These are phyloP conservation scores for Collybiopsis confluens DNA, from an alignment of 768 basidiomycete species.

Conservation along the genomic window DNA sequence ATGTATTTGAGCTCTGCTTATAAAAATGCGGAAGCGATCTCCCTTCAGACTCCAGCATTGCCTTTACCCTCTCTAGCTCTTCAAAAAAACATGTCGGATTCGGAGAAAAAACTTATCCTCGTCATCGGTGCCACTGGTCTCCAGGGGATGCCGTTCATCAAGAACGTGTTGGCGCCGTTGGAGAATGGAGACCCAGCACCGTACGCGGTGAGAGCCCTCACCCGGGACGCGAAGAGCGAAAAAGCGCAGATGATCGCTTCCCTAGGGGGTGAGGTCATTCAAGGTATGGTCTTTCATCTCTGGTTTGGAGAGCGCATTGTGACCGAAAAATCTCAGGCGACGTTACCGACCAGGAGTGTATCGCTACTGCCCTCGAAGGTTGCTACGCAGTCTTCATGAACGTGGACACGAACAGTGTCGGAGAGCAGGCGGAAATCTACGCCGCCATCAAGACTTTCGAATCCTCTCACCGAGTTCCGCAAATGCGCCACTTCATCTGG, in stretches of 20 bases:
- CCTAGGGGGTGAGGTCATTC: slow-evolving; percentile 31
- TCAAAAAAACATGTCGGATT: too few species aligned
- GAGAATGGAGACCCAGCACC: slow-evolving; percentile 38
- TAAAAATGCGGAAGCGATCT: too few species aligned
- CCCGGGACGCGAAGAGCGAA: slow-evolving; percentile 27
- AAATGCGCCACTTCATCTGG: slow-evolving; percentile 9
- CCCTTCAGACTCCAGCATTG: too few species aligned
- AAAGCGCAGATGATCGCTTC: slow-evolving; percentile 30
- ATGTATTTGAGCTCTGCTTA: too few species aligned
- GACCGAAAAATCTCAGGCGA: slow-evolving; percentile 19
- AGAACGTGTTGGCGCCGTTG: slow-evolving; percentile 29
- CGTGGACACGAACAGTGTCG: slow-evolving; percentile 10
- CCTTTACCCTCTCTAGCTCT: too few species aligned
- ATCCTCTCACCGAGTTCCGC: slow-evolving; percentile 4
- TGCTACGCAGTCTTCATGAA: slow-evolving; percentile 21
- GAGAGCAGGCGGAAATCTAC: slow-evolving; percentile 7
- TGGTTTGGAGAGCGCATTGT: not conserved
- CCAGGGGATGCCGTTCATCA: slow-evolving; percentile 36
- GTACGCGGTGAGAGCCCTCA: slow-evolving; percentile 38
- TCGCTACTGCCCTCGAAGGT: slow-evolving; percentile 28
- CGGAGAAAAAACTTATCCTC: slow-evolving; percentile 30
- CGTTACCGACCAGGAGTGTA: slow-evolving; percentile 25
- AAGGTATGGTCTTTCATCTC: slow-evolving; percentile 29
- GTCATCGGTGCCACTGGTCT: slow-evolving; percentile 45
- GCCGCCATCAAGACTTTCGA: slow-evolving; percentile 7